Conservation (phyloP, 805 yeast genomes). For the Saccharomycopsis sp. region DNA sequence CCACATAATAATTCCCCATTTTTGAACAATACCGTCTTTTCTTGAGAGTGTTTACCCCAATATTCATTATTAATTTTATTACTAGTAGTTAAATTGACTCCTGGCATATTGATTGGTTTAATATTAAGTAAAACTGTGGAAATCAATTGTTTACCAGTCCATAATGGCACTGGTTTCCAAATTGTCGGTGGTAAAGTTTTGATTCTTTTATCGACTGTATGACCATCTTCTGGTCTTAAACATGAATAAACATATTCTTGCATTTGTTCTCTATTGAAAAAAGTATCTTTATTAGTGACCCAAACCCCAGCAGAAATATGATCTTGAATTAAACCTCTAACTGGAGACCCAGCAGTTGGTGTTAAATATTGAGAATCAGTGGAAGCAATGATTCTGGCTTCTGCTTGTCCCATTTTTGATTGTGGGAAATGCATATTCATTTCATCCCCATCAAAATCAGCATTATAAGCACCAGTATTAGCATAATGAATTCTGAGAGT, state of each 20-base stretch:
- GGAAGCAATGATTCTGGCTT: slow-evolving; percentile 88
- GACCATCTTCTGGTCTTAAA: slow-evolving; percentile 96
- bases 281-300: slow-evolving; percentile 88
- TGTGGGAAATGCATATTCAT: slow-evolving; percentile 99
- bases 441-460: slow-evolving; percentile 99
- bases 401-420: slow-evolving; percentile 93
- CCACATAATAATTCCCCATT: slow-evolving; percentile 88
- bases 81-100: slow-evolving; percentile 71
- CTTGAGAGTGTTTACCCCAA: slow-evolving; percentile 82
- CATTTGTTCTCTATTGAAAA: slow-evolving; percentile 83
- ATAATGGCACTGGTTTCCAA: slow-evolving; percentile 74
- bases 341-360: slow-evolving; percentile 97
- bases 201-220: slow-evolving; percentile 59
- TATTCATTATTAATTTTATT: slow-evolving; percentile 91
- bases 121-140: slow-evolving; percentile 85
- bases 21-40: slow-evolving; percentile 76
- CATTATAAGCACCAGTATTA: slow-evolving; percentile 97
- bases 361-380: slow-evolving; percentile 97
- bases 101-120: slow-evolving; percentile 81
- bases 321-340: slow-evolving; percentile 98
- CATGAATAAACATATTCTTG: slow-evolving; percentile 92
- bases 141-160: slow-evolving; percentile 98
- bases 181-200: slow-evolving; percentile 85
- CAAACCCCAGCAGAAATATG: slow-evolving; percentile 98
- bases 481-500: slow-evolving; percentile 96